Percentiles rank a stretch among this genome's conserved stretches.
phyloP scores from a whole-genome alignment of 148 eudicot genomes.

The Amaranthus hypochondriacus region DNA sequence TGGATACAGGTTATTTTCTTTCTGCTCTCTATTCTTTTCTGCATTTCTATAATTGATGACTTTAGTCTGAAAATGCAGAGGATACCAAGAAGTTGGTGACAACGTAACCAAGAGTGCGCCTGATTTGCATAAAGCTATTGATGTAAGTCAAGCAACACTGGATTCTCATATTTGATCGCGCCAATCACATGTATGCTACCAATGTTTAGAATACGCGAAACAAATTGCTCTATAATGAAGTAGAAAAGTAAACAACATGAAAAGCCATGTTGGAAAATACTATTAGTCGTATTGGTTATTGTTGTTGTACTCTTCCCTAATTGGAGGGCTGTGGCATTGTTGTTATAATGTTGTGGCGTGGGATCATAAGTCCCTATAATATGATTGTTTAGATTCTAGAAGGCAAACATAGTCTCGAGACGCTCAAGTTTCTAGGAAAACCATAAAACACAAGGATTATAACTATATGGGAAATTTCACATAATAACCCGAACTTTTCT shows the following conservation, averaged over 20 bases:
- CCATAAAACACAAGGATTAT: not conserved
- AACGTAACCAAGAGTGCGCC: slow-evolving; percentile 88
- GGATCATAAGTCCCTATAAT: not conserved
- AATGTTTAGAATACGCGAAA: too few species aligned
- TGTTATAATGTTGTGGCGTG: not conserved
- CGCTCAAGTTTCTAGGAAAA: not conserved
- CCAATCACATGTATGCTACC: too few species aligned
- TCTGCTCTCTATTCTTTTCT: not conserved
- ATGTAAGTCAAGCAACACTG: slow-evolving; percentile 43
- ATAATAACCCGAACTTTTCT: too few species aligned
- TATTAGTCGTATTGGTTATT: too few species aligned
- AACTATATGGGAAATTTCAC: not conserved
- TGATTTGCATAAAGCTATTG: slow-evolving; percentile 95
- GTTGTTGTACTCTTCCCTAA: not conserved
- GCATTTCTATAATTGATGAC: not conserved
- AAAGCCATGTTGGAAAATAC: too few species aligned
- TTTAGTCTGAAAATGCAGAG: slow-evolving; percentile 46
- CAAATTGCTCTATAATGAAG: too few species aligned
- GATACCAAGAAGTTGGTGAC: slow-evolving; percentile 88
- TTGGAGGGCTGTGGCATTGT: not conserved
- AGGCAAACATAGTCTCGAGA: not conserved
- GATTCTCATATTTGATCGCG: not conserved
- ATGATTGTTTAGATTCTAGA: not conserved
- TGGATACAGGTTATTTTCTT: slow-evolving; percentile 67
- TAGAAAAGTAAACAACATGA: too few species aligned